These are phyloP conservation scores for Neonectria magnoliae DNA, from an alignment of 2,329 filamentous ascomycete species.

Conservation along the genomic window DNA sequence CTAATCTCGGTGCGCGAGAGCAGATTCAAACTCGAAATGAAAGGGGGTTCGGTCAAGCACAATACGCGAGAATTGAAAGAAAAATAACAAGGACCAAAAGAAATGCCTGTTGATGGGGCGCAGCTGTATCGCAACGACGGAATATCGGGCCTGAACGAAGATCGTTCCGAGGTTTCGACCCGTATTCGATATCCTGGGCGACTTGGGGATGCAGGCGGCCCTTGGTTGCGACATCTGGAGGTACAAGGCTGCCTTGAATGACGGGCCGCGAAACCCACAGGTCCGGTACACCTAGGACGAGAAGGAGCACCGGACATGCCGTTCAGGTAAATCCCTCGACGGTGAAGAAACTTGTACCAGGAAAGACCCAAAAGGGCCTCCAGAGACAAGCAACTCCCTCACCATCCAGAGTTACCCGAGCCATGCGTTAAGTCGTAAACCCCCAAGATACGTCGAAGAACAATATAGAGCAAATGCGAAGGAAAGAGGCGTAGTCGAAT, in stretches of 20 bases:
- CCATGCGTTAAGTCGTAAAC: constrained; percentile 51
- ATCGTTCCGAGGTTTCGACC: constrained; percentile 10
- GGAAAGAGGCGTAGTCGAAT: constrained; percentile 43
- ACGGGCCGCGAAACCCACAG: constrained; percentile 36
- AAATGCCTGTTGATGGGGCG: constrained; percentile 43
- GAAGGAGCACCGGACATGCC: constrained; percentile 52
- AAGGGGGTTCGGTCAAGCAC: constrained; percentile 27
- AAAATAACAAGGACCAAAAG: constrained; percentile 37
- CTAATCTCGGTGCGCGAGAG: constrained; percentile 40
- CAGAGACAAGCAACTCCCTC: constrained; percentile 23
- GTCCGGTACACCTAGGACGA: constrained; percentile 37
- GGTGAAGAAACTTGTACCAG: constrained; percentile 24
- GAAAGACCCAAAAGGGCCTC: constrained; percentile 16
- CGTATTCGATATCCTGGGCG: constrained; percentile 29
- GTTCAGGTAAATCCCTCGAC: constrained; percentile 46
- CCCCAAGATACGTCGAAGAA: constrained; percentile 53
- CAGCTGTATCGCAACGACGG: constrained; percentile 53
- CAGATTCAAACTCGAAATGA: constrained; percentile 41
- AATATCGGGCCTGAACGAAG: constrained; percentile 23
- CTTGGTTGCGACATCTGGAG: constrained; percentile 25
- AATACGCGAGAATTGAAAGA: constrained; percentile 36
- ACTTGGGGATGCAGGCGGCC: constrained; percentile 27
- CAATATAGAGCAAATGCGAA: constrained; percentile 53
- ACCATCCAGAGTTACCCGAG: constrained; percentile 48
- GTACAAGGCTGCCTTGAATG: constrained; percentile 20